phyloP scores from a whole-genome alignment of 1,284 basidiomycete genomes.

The Pascua guehoae region DNA sequence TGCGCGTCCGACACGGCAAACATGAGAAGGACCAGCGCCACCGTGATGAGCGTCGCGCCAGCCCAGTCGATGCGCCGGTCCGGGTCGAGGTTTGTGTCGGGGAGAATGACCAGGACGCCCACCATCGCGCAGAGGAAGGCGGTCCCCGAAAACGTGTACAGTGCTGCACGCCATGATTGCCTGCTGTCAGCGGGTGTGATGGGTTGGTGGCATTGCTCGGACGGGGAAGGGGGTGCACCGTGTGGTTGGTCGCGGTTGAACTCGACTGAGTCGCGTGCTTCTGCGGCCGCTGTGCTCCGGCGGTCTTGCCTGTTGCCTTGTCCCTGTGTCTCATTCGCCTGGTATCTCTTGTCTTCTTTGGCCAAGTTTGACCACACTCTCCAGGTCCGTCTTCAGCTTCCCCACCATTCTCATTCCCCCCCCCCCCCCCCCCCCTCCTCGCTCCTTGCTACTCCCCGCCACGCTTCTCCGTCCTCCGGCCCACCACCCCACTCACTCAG shows the following conservation, averaged over 20 bases:
- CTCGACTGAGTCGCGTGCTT: too few relatives aligned
- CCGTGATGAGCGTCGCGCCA: conserved; percentile 69
- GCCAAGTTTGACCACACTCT: too few relatives aligned
- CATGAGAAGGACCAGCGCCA: conserved; percentile 70
- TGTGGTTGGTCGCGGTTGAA: too few relatives aligned
- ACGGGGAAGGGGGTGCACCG: too few relatives aligned
- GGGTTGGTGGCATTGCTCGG: background rate
- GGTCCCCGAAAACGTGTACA: conserved; percentile 59
- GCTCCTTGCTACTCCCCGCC: too few relatives aligned
- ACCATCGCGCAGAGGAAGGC: conserved; percentile 55
- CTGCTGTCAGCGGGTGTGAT: background rate
- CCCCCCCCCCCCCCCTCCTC: too few relatives aligned
- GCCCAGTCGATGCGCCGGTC: conserved; percentile 75
- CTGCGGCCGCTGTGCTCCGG: too few relatives aligned
- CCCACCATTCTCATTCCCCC: background rate
- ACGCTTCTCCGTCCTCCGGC: too few relatives aligned
- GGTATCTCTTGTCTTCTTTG: too few relatives aligned
- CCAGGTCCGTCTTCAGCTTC: too few relatives aligned
- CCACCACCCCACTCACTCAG: conserved; percentile 30
- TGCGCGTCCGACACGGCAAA: conserved; percentile 75
- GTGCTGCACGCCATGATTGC: conserved; percentile 60
- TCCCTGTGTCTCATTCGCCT: too few relatives aligned
- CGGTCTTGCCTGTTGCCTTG: too few relatives aligned
- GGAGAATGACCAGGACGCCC: conserved; percentile 58
- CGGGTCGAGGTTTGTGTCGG: conserved; percentile 43